These are phyloP conservation scores for Bonia amplexicaulis DNA, from an alignment of 176 grass and related monocot genomes.

Conservation along the genomic window DNA sequence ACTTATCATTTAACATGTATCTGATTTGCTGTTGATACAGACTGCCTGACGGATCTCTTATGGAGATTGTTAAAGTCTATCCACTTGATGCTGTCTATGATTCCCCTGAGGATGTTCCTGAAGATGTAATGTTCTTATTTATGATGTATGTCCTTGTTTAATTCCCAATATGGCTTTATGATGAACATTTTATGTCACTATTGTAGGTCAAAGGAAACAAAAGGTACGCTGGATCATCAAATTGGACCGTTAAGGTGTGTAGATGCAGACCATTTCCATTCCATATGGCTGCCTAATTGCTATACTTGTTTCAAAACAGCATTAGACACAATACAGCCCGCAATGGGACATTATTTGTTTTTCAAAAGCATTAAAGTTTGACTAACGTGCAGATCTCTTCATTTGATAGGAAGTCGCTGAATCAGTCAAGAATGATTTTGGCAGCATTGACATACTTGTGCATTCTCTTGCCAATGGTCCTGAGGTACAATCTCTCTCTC, in stretches of 20 bases:
- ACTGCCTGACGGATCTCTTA: conserved; percentile 87
- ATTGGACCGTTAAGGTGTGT: conserved; percentile 89
- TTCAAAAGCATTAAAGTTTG: neutral
- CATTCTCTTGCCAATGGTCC: conserved; percentile 99
- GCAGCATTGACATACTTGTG: conserved; percentile 94
- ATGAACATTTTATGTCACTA: neutral
- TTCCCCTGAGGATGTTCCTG: conserved; percentile 84
- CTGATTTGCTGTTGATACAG: conserved; percentile 34
- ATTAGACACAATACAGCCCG: too few species aligned
- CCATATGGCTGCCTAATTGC: conserved; percentile 20
- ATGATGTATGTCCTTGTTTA: neutral
- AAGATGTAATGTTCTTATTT: conserved; percentile 64
- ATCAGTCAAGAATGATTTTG: conserved; percentile 92
- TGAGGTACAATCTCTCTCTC: conserved; percentile 39
- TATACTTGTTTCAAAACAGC: neutral
- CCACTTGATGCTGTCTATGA: conserved; percentile 92
- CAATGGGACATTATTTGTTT: neutral
- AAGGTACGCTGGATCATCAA: conserved; percentile 86
- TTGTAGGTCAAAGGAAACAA: conserved; percentile 83
- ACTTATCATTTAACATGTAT: neutral
- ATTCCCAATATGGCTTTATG: neutral
- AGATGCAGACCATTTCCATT: neutral
- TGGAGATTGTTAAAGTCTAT: conserved; percentile 92
- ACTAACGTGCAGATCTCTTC: neutral
- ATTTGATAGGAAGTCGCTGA: conserved; percentile 81